Percentiles rank a stretch among this genome's conserved stretches.
These are phyloP conservation scores for Penicillium fimorum DNA, from an alignment of 495 filamentous ascomycete genomes.

Conservation along the genomic window DNA sequence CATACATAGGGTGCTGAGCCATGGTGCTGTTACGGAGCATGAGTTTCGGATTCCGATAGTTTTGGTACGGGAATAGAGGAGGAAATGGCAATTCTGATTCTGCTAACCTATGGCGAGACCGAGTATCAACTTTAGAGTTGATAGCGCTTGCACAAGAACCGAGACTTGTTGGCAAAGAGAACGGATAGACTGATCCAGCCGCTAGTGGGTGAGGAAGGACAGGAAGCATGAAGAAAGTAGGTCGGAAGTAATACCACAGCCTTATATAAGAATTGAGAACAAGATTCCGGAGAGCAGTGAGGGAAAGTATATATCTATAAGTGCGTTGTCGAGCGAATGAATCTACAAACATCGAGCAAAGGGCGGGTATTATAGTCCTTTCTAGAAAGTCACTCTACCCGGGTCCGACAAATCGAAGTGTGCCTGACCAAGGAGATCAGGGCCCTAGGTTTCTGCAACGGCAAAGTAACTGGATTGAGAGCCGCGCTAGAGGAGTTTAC, in stretches of 20 bases:
- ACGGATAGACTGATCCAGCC: slow-evolving; percentile 36
- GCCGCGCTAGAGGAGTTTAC: slow-evolving; percentile 29
- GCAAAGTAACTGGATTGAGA: slow-evolving; percentile 26
- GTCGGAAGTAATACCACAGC: not conserved
- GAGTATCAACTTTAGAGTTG: slow-evolving; percentile 37
- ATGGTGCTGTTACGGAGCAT: slow-evolving; percentile 34
- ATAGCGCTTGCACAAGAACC: slow-evolving; percentile 35
- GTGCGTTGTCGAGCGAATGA: slow-evolving; percentile 3
- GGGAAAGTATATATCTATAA: slow-evolving; percentile 6
- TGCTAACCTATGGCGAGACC: slow-evolving; percentile 48
- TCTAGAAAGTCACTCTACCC: slow-evolving; percentile 16
- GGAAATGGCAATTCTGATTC: slow-evolving; percentile 16
- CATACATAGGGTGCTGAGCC: slow-evolving; percentile 38
- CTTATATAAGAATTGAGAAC: slow-evolving; percentile 2
- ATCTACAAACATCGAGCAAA: slow-evolving; percentile 15
- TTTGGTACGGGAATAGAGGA: not conserved
- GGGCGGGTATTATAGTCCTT: slow-evolving; percentile 17
- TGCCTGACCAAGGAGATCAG: slow-evolving; percentile 25
- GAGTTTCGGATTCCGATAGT: slow-evolving; percentile 24
- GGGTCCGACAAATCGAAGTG: slow-evolving; percentile 14
- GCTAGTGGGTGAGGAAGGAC: slow-evolving; percentile 33
- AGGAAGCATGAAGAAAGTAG: slow-evolving; percentile 36
- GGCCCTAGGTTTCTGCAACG: slow-evolving; percentile 18
- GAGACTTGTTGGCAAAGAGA: slow-evolving; percentile 34
- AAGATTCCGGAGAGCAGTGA: not conserved